Evolutionary conservation across 2,329 filamentous ascomycete species (phyloP).

Genomic region (Fusarium sp.): DNA sequence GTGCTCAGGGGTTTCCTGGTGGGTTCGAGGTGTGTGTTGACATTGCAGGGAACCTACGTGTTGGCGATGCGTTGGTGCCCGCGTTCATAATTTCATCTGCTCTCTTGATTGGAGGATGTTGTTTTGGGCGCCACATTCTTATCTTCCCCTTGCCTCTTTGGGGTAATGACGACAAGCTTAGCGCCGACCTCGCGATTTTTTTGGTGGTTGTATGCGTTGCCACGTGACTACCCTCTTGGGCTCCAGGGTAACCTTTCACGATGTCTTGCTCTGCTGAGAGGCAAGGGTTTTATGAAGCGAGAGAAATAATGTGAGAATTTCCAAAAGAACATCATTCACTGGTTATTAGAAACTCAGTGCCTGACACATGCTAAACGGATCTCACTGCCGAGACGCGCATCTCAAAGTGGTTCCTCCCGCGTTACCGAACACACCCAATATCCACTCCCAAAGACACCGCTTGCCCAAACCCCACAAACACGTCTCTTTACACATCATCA

Average conservation of each 20-base stretch:
- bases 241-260: conserved; percentile 21
- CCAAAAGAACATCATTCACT: neutral
- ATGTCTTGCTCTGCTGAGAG: neutral
- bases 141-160: conserved; percentile 10
- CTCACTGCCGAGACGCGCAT: neutral
- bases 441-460: neutral
- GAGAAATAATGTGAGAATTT: neutral
- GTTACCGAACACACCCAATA: neutral
- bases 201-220: neutral
- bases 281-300: neutral
- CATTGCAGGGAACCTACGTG: conserved; percentile 35
- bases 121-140: conserved; percentile 24
- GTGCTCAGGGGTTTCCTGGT: conserved; percentile 13
- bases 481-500: neutral
- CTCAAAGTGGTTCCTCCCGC: neutral
- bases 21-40: conserved; percentile 11
- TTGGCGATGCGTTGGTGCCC: conserved; percentile 11
- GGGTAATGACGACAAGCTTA: conserved; percentile 31
- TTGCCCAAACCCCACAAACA: neutral
- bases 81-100: conserved; percentile 23
- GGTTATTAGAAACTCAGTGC: neutral
- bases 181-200: neutral
- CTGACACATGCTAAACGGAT: neutral
- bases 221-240: conserved; percentile 7
- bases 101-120: conserved; percentile 23